Evolutionary conservation across 1,284 basidiomycete species (phyloP).

Genomic region (Stygiomarasmius scandens): DNA sequence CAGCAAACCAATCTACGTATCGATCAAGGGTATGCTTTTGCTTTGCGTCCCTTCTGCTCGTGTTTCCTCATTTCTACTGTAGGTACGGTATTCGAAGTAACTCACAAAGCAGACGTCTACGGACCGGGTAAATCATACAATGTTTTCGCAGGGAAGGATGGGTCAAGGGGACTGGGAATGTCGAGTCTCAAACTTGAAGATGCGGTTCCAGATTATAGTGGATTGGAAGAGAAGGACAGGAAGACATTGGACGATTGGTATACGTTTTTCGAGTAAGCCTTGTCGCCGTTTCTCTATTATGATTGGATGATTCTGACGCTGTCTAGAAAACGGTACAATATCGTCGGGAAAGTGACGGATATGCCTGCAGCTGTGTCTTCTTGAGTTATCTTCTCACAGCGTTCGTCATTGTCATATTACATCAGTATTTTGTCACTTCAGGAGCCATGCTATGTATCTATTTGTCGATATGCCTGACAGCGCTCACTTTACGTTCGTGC

Average conservation of each 20-base stretch:
- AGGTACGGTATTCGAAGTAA: conserved; percentile 87
- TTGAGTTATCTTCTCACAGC: too few relatives aligned
- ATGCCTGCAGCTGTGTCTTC: conserved; percentile 6
- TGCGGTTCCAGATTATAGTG: conserved; percentile 87
- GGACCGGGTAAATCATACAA: conserved; percentile 73
- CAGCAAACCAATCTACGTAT: conserved; percentile 78
- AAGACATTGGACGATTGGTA: conserved; percentile 94
- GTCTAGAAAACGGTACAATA: conserved; percentile 78
- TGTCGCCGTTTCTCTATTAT: background rate
- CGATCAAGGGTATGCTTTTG: conserved; percentile 74
- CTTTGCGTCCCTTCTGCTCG: too few relatives aligned
- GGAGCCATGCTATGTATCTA: too few relatives aligned
- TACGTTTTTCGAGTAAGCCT: conserved; percentile 58
- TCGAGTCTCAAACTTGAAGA: conserved; percentile 88
- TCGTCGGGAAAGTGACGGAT: conserved; percentile 56
- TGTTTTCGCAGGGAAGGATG: conserved; percentile 90
- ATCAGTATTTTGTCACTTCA: too few relatives aligned
- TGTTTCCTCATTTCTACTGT: background rate
- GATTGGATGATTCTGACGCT: conserved; percentile 47
- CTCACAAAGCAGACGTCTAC: conserved; percentile 80
- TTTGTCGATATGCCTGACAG: too few relatives aligned
- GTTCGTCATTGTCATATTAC: too few relatives aligned
- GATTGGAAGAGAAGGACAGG: conserved; percentile 71
- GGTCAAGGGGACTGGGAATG: conserved; percentile 79
- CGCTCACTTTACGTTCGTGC: too few relatives aligned